Evolutionary conservation across 345 rosid genomes (phyloP), one percentile per base, ranked within the genome.

Genomic region (Brassica napus): DNA sequence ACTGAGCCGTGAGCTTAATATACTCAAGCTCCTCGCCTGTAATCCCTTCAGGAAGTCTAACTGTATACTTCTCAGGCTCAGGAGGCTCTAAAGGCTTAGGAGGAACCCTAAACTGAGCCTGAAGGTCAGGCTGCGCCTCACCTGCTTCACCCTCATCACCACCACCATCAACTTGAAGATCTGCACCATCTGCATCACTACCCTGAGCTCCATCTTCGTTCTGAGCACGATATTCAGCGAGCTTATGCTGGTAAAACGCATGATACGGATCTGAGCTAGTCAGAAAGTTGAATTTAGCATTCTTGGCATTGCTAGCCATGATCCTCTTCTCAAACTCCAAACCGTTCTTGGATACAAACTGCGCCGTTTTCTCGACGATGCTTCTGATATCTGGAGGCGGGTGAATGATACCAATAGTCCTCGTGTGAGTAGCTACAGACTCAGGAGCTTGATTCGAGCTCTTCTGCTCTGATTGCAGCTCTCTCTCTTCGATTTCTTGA

Each of bases 341-440:
- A 2, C 98, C 98, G 72, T 89, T 89, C 69, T 86, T 90, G 2
- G 92, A 84, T 21, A 91, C 98, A 71, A 88, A 91, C 81, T 84
- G 90, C 2, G 94, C 87, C 8, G 98, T 93, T 74, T 87, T 93
- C 77, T 93, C 98, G 1, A 93, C 97, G 61, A 93, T 91, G 24
- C 82, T 86, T 83, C 90, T 86, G 77, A 91, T 89, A 80, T 92
- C 96, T 1, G 92, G 92, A 60, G 98, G 98, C 12, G 94, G 98
- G 68, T 93, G 87, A 55, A 93, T 90, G 32, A 93, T 93, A 60
- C 98, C 97, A 6, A 93, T 90, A n/a, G 94, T 76, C 76, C 81
- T 86, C 0, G 98, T 88, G 83, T 93, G 98, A 42, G 92, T 91
- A 0, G 97, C 90, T 35, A 91, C 86, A 2, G 92, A 81, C 4